Evolutionary conservation across 139 green algal species (phyloP).

Genomic region (Asterochloris sp.): DNA sequence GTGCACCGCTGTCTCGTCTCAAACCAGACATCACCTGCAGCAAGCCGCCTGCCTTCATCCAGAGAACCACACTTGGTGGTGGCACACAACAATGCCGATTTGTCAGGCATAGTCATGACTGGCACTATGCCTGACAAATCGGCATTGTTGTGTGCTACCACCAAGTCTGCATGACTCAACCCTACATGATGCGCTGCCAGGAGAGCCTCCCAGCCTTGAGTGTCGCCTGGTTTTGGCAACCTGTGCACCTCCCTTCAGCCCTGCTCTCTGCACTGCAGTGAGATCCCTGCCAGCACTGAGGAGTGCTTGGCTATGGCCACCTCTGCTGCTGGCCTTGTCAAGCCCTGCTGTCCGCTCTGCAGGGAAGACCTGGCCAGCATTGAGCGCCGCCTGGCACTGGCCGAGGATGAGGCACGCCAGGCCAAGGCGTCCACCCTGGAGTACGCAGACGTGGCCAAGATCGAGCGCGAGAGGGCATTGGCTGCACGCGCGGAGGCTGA

Average conservation of each 20-base stretch:
- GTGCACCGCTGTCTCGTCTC: too few relatives aligned
- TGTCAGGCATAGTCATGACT: too few relatives aligned
- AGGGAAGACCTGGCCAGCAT: constrained; percentile 13
- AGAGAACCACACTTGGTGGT: not conserved
- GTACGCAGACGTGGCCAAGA: constrained; percentile 15
- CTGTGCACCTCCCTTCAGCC: not conserved
- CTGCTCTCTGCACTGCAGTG: not conserved
- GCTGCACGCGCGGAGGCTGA: constrained; percentile 9
- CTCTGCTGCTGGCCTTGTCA: not conserved
- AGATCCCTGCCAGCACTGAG: not conserved
- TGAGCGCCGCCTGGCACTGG: constrained; percentile 3
- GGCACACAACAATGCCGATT: too few relatives aligned
- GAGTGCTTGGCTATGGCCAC: not conserved
- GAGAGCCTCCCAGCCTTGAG: not conserved
- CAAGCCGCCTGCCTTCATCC: too few relatives aligned
- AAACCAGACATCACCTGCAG: too few relatives aligned
- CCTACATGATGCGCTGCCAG: not conserved
- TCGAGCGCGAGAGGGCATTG: constrained; percentile 15
- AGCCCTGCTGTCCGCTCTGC: not conserved
- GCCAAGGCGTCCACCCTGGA: not conserved
- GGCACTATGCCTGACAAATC: too few relatives aligned
- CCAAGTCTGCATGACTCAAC: not conserved
- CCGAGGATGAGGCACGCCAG: constrained; percentile 7
- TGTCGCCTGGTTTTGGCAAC: not conserved
- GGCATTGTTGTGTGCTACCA: too few relatives aligned